phyloP scores from a whole-genome alignment of 192 early-diverging fungal genomes.

The Entomortierella chlamydospora region DNA sequence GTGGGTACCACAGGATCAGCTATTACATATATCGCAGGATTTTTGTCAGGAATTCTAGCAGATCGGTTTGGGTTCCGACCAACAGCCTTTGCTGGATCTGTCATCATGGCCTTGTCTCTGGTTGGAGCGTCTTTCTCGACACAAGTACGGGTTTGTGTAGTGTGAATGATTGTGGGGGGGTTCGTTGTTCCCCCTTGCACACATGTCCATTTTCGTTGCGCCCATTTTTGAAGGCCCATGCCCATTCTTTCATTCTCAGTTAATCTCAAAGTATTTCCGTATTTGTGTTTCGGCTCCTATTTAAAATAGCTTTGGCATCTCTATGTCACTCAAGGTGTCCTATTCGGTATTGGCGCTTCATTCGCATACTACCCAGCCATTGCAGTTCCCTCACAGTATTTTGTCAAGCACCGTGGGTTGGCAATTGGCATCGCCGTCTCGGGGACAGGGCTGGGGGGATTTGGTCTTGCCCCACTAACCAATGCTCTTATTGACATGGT shows the following conservation, averaged over 20 bases:
- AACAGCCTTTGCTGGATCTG: conserved; percentile 59
- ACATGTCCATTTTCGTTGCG: no score
- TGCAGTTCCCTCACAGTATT: conserved; percentile 72
- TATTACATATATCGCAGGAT: conserved; percentile 46
- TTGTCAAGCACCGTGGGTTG: conserved; percentile 65
- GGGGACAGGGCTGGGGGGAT: conserved; percentile 75
- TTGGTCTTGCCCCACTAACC: conserved; percentile 67
- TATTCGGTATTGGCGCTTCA: conserved; percentile 71
- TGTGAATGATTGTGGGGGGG: no score
- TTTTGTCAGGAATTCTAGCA: conserved; percentile 32
- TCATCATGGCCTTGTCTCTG: conserved; percentile 52
- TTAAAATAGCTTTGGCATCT: conserved; percentile 64
- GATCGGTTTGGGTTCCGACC: conserved; percentile 63
- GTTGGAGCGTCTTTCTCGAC: conserved; percentile 60
- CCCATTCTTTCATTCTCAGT: no score
- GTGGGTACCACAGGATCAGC: conserved; percentile 41
- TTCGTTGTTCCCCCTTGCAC: no score
- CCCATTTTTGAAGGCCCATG: no score
- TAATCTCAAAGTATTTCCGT: not conserved
- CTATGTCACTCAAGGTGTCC: conserved; percentile 76
- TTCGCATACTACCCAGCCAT: conserved; percentile 70
- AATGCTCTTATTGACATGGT: conserved; percentile 42
- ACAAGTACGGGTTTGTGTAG: no score
- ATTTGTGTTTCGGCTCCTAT: not conserved
- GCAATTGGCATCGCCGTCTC: conserved; percentile 76